Conservation (phyloP, 306 rosid species). For the Trifolium fragiferum region DNA sequence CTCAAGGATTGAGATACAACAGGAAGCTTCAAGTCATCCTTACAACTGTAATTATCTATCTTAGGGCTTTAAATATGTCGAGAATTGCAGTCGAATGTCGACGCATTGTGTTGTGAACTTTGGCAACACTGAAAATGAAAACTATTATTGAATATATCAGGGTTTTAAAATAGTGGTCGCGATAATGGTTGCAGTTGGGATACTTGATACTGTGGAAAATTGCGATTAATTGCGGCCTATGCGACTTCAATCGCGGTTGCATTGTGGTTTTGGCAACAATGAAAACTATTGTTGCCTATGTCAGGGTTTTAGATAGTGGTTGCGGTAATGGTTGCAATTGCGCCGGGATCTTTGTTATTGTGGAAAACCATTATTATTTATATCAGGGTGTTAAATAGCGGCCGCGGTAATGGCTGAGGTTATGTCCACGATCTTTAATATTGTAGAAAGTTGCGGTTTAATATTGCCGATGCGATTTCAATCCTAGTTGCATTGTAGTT, state of each 20-base stretch:
- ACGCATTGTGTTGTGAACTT: neutral
- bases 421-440: neutral
- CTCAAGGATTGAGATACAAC: conserved; percentile 77
- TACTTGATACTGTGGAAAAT: neutral
- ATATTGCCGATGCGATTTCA: neutral
- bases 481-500: neutral
- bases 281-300: neutral
- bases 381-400: neutral
- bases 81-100: too few relatives aligned
- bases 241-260: neutral
- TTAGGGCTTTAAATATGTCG: neutral
- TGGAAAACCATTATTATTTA: neutral
- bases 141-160: neutral
- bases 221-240: neutral
- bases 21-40: conserved; percentile 84
- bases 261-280: neutral
- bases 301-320: neutral
- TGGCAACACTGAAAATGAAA: too few relatives aligned
- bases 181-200: neutral
- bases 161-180: neutral
- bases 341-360: neutral
- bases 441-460: neutral
- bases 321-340: neutral
- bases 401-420: neutral
- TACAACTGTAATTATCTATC: conserved; percentile 57